Evolutionary conservation across 23 red algal genomes (phyloP).

Genomic region (Rhodosorus marinus): DNA sequence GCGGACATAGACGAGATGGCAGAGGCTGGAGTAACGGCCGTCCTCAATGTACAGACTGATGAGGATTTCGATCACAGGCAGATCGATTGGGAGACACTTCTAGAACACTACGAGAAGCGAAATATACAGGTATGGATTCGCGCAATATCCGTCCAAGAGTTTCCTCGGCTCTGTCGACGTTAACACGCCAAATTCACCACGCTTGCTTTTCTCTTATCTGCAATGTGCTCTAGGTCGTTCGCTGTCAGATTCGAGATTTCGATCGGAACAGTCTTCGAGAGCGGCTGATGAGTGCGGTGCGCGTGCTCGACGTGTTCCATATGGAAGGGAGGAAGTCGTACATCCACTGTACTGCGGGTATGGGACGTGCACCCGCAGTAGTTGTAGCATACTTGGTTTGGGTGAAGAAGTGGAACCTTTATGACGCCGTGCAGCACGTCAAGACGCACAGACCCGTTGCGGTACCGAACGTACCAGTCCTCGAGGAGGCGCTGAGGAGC

Average conservation of each 20-base stretch:
- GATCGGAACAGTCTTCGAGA: slow-evolving; percentile 25
- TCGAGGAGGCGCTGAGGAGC: no score
- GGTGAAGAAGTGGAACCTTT: slow-evolving; percentile 20
- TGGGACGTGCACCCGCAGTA: slow-evolving; percentile 62
- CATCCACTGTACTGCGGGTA: slow-evolving; percentile 81
- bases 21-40: slow-evolving; percentile 43
- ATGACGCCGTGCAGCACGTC: slow-evolving; percentile 44
- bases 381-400: slow-evolving; percentile 63
- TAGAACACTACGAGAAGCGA: slow-evolving; percentile 15
- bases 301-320: slow-evolving; percentile 10
- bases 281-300: slow-evolving; percentile 21
- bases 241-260: slow-evolving; percentile 44
- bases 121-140: slow-evolving; percentile 10
- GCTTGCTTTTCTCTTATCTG: no score
- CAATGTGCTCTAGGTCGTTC: slow-evolving; percentile 25
- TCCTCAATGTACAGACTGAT: slow-evolving; percentile 79
- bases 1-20: slow-evolving; percentile 38
- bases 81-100: slow-evolving; percentile 32
- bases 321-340: slow-evolving; percentile 21
- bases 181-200: no score
- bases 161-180: no score
- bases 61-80: slow-evolving; percentile 77
- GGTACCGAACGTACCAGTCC: slow-evolving; percentile 55
- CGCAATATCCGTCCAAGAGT: slow-evolving; percentile 3
- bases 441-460: slow-evolving; percentile 55